Base-by-base conservation (phyloP, 345 rosid species). In the Pistacia vera region DNA sequence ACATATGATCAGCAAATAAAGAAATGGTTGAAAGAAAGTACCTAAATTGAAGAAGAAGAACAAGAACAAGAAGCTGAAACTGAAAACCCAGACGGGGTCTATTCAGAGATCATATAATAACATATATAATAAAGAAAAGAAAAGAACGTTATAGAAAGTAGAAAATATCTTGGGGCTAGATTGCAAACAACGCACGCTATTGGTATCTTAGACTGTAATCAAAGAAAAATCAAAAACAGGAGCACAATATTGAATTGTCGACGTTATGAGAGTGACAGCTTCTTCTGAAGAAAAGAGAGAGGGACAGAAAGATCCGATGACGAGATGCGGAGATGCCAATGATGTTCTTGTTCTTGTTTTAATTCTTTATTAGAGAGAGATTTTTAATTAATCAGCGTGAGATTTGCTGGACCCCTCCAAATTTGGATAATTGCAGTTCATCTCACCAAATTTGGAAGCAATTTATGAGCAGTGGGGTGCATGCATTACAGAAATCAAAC, bases 321-420 rank as follows among this genome's bases (percentile, higher is more conserved):
- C 66, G 66, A 83, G 87, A 83, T 83, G 85, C 87, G 75, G 83
- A 80, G 81, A 85, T 76, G 75, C 80, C 69, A 38, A 57, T 16
- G 57, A 54, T 4, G 13, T 25, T 60, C 5, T 30, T 25, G 25
- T 60, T 25, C 13, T 60, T 25, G 5, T 11, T 60, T 1, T 0
- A 38, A 3, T 38, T 3, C 44, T 38, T 38, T 38, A 38, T 5
- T 38, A 38, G 44, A 5, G 7, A 38, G 25, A 38, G 3, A 38
- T 2, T 38, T 4, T 38, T 38, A 38, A 38, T 38, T 38, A 5
- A 38, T 38, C 44, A 38, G 44, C 44, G 6, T 38, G 6, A 5
- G 44, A 38, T 38, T 38, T 1, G 44, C 7, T 38, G 44, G 44
- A 38, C 44, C 6, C 44, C 44, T 38, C 6, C 44, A 5, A 38